Percentiles rank a stretch among this genome's conserved stretches.
Conservation (phyloP, 2,329 filamentous ascomycete species). For the Helicocarpus griseus region DNA sequence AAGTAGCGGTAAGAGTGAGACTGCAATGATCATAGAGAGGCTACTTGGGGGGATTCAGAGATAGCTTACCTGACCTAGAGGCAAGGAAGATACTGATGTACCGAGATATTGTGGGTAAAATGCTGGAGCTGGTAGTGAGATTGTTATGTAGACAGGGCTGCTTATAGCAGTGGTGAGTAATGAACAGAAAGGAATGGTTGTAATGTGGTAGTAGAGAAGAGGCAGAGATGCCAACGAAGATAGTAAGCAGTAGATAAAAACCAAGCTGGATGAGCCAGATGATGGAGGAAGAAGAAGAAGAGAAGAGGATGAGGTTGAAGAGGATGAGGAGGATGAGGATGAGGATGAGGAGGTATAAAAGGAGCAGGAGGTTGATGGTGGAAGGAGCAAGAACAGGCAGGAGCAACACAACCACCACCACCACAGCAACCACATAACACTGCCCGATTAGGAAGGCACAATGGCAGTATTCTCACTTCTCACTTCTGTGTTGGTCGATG, state of each 20-base stretch:
- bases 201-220: background rate
- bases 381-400: background rate
- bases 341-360: background rate
- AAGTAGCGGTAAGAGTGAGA: too few species aligned
- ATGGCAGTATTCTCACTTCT: too few species aligned
- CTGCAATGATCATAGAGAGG: too few species aligned
- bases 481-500: too few species aligned
- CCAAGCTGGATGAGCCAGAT: background rate
- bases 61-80: too few species aligned
- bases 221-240: background rate
- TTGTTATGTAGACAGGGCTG: too few species aligned
- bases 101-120: too few species aligned
- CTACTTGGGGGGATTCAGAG: too few species aligned
- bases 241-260: background rate
- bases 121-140: too few species aligned
- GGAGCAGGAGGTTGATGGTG: background rate
- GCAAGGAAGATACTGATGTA: too few species aligned
- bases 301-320: background rate
- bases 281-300: background rate
- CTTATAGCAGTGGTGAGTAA: too few species aligned
- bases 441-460: background rate
- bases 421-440: background rate
- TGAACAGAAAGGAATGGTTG: background rate
- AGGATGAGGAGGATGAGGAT: background rate
- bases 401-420: too few species aligned